Evolutionary conservation across 345 rosid species (phyloP).

Genomic region (Eucalyptus brandiana): DNA sequence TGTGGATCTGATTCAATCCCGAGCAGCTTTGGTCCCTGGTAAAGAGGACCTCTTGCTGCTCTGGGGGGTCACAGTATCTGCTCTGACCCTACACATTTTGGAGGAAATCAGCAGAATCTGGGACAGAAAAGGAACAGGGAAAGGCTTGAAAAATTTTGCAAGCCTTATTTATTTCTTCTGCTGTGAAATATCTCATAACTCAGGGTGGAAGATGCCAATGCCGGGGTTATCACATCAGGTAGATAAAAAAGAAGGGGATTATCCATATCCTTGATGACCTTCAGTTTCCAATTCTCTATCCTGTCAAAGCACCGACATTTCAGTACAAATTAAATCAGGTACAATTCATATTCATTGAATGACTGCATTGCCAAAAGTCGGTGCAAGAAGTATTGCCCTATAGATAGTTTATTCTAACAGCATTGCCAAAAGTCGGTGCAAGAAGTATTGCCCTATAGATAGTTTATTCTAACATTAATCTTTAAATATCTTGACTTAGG

Average conservation of each 20-base stretch:
- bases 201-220: not conserved
- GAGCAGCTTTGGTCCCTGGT: not conserved
- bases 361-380: not conserved
- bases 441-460: not conserved
- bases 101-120: not conserved
- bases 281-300: not conserved
- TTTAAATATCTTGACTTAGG: not conserved
- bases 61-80: not conserved
- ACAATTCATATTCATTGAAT: not conserved
- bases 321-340: not conserved
- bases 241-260: not conserved
- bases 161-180: not conserved
- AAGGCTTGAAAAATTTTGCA: not conserved
- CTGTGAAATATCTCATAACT: not conserved
- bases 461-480: not conserved
- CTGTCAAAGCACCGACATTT: not conserved
- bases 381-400: not conserved
- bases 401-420: not conserved
- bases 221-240: not conserved
- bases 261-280: not conserved
- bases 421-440: not conserved
- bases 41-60: not conserved
- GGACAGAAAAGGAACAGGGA: not conserved
- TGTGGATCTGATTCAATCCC: slow-evolving; percentile 7
- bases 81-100: not conserved